Evolutionary conservation across 2,329 filamentous ascomycete genomes (phyloP), one percentile per base, ranked within the genome.

Genomic region (Corniculantispora saksenae): DNA sequence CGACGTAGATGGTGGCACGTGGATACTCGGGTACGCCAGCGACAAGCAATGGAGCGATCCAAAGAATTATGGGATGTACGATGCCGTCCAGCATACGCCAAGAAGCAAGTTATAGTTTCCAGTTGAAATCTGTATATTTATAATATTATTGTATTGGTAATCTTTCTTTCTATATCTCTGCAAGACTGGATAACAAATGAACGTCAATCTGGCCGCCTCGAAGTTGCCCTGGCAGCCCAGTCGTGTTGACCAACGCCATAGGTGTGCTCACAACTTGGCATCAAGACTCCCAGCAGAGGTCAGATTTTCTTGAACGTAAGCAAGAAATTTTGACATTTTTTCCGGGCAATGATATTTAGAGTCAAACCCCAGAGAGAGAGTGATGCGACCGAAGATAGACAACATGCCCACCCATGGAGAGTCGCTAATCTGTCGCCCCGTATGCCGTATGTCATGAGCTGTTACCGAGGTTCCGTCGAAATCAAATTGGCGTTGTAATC

Each of bases 371-470:
- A 60, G 21, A 21, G 57, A 50, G 4, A 50, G 3, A 10, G 29
- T 60, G 10, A 60, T n/a, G 1, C 57, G 19, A 38, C 29, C 27
- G 40, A 40, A 60, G 1, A 60, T 40, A 7, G 57, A 60, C 23
- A 48, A 60, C 13, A 60, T 15, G n/a, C 57, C 57, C 3, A 60
- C 43, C 57, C 57, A 60, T 4, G 57, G 57, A 9, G 57, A 60
- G 40, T 60, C 57, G 27, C 48, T 60, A 6, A 60, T 60, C 21
- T 50, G 57, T 3, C 57, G 23, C n/a, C 57, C 57, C 10, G 57
- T 60, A 38, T 60, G 57, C 8, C 57, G 43, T 4, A 60, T 2
- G 7, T 32, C 15, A 2, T 25, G 43, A 13, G 57, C n/a, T 23
- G 6, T 48, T 60, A 6, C n/a, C 13, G 12, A 60, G 40, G 17